Percentiles rank a stretch among this genome's conserved stretches.
Evolutionary conservation across 306 rosid species (phyloP).

Genomic region (Gynostemma pentaphyllum): DNA sequence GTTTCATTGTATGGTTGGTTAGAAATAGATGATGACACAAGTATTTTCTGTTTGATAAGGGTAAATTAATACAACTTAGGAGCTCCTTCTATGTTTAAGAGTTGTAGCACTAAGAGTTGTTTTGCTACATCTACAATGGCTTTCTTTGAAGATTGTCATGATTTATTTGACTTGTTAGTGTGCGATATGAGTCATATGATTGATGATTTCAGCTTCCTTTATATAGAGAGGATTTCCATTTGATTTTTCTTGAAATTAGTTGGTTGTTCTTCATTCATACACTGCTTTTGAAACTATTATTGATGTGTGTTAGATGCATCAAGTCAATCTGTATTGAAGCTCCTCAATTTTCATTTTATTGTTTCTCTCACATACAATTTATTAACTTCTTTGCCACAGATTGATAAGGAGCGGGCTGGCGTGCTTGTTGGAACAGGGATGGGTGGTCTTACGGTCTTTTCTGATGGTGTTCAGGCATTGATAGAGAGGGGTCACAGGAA

Average conservation of each 20-base stretch:
- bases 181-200: no score
- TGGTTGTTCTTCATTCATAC: neutral
- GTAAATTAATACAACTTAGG: no score
- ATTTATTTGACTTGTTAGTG: neutral
- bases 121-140: no score
- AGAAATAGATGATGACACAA: neutral
- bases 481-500: constrained; percentile 84
- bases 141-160: neutral
- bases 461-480: constrained; percentile 69
- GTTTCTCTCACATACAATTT: neutral
- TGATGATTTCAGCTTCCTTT: neutral
- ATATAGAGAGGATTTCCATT: neutral
- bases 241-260: neutral
- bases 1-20: neutral
- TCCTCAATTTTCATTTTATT: neutral
- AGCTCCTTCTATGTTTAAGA: no score
- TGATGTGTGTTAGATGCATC: neutral
- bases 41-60: no score
- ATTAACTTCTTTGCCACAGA: constrained; percentile 32
- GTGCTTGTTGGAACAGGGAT: constrained; percentile 93
- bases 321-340: neutral
- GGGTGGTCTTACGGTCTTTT: constrained; percentile 87
- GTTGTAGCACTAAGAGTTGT: no score
- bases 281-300: neutral
- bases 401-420: constrained; percentile 77